These are phyloP conservation scores for Otatea glauca DNA, from an alignment of 176 grass and related monocot genomes.

Conservation along the genomic window DNA sequence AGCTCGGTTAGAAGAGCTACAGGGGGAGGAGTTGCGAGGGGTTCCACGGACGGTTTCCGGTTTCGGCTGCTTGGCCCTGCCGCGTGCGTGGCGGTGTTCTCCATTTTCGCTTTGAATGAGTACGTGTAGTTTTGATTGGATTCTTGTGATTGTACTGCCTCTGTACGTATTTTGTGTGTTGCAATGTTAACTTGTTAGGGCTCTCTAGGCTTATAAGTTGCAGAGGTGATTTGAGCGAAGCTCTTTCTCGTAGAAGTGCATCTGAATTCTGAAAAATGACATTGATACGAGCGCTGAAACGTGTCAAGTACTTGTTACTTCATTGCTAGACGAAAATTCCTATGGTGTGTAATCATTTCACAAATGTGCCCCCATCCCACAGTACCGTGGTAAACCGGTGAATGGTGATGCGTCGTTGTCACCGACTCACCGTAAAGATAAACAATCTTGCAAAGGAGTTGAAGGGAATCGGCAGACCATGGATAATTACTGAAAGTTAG, in stretches of 20 bases:
- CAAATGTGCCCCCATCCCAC: too few species aligned
- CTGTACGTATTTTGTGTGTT: slow-evolving; percentile 20
- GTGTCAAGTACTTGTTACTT: not conserved
- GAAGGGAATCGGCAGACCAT: too few species aligned
- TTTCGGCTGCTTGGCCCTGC: slow-evolving; percentile 1
- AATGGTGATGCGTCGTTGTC: too few species aligned
- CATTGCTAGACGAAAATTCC: not conserved
- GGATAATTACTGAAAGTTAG: not conserved
- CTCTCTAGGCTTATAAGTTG: not conserved
- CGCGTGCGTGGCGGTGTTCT: slow-evolving; percentile 12
- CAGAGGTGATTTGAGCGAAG: not conserved
- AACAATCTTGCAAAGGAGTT: not conserved
- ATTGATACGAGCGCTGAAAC: not conserved
- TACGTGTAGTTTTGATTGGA: slow-evolving; percentile 6
- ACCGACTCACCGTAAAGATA: not conserved
- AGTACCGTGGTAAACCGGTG: too few species aligned
- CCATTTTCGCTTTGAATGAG: slow-evolving; percentile 35
- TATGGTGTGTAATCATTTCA: not conserved
- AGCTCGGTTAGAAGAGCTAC: not conserved
- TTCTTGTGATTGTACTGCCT: not conserved
- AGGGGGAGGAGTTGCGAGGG: not conserved
- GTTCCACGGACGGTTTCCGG: slow-evolving; percentile 17
- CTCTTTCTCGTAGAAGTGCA: not conserved
- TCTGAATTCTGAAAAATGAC: too few species aligned
- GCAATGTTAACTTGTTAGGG: not conserved